These are phyloP conservation scores for Diaporthe aspalathi DNA, from an alignment of 2,329 filamentous ascomycete genomes.

Conservation along the genomic window DNA sequence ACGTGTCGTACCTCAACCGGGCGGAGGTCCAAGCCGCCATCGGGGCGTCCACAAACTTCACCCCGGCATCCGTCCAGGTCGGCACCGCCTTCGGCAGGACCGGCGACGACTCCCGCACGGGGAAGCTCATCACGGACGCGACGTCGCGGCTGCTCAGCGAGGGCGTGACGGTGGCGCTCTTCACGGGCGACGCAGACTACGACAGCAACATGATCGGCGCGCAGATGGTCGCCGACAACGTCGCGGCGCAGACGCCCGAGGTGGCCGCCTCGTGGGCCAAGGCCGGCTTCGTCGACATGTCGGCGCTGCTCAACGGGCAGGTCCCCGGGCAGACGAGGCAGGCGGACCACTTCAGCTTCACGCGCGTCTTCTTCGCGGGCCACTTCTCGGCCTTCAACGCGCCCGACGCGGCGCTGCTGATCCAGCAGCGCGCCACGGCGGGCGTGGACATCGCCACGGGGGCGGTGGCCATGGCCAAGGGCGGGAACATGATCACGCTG, in stretches of 20 bases:
- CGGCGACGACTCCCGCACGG: constrained; percentile 46
- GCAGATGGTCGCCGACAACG: constrained; percentile 53
- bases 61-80: constrained; percentile 54
- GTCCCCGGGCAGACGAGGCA: constrained; percentile 72
- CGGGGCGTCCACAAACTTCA: constrained; percentile 70
- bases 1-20: constrained; percentile 37
- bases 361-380: constrained; percentile 65
- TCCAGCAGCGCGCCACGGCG: constrained; percentile 63
- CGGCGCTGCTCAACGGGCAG: constrained; percentile 68
- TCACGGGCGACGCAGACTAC: constrained; percentile 68
- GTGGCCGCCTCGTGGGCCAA: constrained; percentile 63
- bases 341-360: constrained; percentile 71
- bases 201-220: constrained; percentile 62
- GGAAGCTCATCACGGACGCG: constrained; percentile 50
- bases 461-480: background rate
- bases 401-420: constrained; percentile 55
- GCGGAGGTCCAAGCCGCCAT: constrained; percentile 64
- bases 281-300: constrained; percentile 70
- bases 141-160: constrained; percentile 62
- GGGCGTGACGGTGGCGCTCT: constrained; percentile 63
- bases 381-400: constrained; percentile 63
- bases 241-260: constrained; percentile 56
- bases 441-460: constrained; percentile 60
- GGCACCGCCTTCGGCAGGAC: constrained; percentile 53
- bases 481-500: background rate